Evolutionary conservation across 306 rosid genomes (phyloP).

Genomic region (Mimosa bimucronata): DNA sequence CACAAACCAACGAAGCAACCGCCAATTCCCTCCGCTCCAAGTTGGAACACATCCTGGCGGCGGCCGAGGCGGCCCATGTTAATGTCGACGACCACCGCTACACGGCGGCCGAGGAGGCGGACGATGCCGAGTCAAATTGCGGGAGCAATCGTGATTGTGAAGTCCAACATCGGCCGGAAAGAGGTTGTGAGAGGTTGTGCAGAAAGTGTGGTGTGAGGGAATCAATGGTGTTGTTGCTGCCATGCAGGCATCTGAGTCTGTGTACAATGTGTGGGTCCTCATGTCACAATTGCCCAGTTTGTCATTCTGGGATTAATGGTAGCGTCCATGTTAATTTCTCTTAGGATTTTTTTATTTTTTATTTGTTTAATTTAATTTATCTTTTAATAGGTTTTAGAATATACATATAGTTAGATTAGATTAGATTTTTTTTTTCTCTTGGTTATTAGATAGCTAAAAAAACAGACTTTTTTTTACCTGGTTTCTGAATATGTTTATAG

Average conservation of each 20-base stretch:
- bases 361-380: too few relatives aligned
- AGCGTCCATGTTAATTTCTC: constrained; percentile 84
- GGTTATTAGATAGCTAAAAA: too few relatives aligned
- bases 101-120: not conserved
- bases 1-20: constrained; percentile 71
- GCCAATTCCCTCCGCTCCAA: constrained; percentile 59
- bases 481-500: not conserved
- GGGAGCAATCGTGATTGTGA: constrained; percentile 50
- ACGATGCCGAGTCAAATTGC: constrained; percentile 60
- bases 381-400: not conserved
- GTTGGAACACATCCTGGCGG: constrained; percentile 63
- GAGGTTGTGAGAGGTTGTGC: constrained; percentile 46
- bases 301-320: constrained; percentile 59
- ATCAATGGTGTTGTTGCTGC: constrained; percentile 72
- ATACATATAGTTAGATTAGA: not conserved
- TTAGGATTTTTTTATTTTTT: constrained; percentile 28
- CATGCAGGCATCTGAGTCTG: constrained; percentile 86
- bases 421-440: constrained; percentile 1
- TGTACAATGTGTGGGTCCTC: constrained; percentile 78
- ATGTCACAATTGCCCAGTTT: constrained; percentile 60
- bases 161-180: too few relatives aligned
- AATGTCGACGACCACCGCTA: constrained; percentile 35
- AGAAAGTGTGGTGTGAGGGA: constrained; percentile 60
- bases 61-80: constrained; percentile 64
- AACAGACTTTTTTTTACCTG: not conserved